phyloP scores from a whole-genome alignment of 1,284 basidiomycete species.

The Naganishia cerealis region DNA sequence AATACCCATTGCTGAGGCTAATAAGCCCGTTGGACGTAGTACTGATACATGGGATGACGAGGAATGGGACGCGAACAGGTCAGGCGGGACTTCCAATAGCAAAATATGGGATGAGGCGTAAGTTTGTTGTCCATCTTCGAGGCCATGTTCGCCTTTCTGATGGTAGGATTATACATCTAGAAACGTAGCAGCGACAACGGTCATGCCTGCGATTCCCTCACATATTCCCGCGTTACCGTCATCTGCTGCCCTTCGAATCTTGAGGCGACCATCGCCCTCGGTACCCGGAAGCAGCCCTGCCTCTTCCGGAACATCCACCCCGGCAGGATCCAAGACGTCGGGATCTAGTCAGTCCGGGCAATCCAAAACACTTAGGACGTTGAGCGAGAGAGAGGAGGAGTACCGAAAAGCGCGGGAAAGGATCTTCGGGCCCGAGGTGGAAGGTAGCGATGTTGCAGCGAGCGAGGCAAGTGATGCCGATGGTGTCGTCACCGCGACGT shows the following conservation, averaged over 20 bases:
- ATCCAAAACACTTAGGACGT: conserved; percentile 28
- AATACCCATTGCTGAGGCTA: background rate
- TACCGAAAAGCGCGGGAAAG: conserved; percentile 35
- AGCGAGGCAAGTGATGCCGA: conserved; percentile 13
- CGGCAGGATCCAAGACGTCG: conserved; percentile 25
- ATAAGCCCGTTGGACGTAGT: background rate
- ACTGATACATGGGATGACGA: conserved; percentile 35
- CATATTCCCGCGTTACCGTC: conserved; percentile 30
- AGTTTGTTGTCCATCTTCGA: conserved; percentile 25
- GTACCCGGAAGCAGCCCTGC: conserved; percentile 14
- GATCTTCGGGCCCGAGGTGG: conserved; percentile 33
- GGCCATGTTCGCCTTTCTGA: background rate
- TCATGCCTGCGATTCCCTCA: conserved; percentile 7
- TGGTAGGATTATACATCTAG: background rate
- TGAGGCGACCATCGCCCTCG: conserved; percentile 33
- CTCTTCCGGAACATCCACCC: conserved; percentile 19
- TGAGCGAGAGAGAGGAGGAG: conserved; percentile 36
- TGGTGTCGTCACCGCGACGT: conserved; percentile 6
- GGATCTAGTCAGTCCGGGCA: conserved; percentile 13
- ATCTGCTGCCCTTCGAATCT: conserved; percentile 32
- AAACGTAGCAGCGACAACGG: conserved; percentile 12
- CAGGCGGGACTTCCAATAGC: conserved; percentile 39
- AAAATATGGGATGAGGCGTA: conserved; percentile 49
- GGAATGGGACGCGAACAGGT: conserved; percentile 42
- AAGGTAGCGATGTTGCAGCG: background rate